Evolutionary conservation across 2,329 filamentous ascomycete genomes (phyloP).

Genomic region (Colletotrichum nymphaeae): DNA sequence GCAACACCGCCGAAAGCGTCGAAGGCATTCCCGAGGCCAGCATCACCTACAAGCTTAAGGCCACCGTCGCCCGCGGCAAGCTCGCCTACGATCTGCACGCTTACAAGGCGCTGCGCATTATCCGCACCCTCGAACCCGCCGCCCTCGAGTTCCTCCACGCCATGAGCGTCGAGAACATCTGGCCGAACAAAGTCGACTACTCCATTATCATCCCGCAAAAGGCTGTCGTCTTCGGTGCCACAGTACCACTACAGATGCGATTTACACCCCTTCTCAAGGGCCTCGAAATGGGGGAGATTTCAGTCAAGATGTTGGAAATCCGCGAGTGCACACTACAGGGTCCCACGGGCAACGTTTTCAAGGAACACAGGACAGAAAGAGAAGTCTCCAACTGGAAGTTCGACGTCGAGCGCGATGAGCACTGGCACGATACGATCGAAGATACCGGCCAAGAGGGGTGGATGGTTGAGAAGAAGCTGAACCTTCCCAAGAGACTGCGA

Average conservation of each 20-base stretch:
- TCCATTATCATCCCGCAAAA: constrained; percentile 94
- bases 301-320: constrained; percentile 82
- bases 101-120: constrained; percentile 81
- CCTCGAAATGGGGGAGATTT: constrained; percentile 84
- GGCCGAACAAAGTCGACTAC: constrained; percentile 98
- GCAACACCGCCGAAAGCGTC: constrained; percentile 83
- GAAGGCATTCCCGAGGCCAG: constrained; percentile 89
- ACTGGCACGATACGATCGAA: constrained; percentile 77
- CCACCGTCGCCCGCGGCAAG: constrained; percentile 87
- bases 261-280: constrained; percentile 92
- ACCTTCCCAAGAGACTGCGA: constrained; percentile 84
- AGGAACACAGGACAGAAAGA: constrained; percentile 72
- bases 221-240: constrained; percentile 93
- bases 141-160: constrained; percentile 85
- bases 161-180: constrained; percentile 97
- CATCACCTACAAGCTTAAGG: constrained; percentile 91
- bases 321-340: constrained; percentile 73
- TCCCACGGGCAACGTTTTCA: constrained; percentile 57
- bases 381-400: constrained; percentile 72
- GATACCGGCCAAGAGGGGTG: constrained; percentile 76
- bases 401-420: constrained; percentile 65
- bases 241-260: constrained; percentile 84
- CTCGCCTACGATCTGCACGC: constrained; percentile 88
- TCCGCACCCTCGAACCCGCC: constrained; percentile 80
- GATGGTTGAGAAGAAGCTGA: constrained; percentile 69